These are phyloP conservation scores for Penicillium sp. DNA, from an alignment of 2,329 filamentous ascomycete genomes.

Conservation along the genomic window DNA sequence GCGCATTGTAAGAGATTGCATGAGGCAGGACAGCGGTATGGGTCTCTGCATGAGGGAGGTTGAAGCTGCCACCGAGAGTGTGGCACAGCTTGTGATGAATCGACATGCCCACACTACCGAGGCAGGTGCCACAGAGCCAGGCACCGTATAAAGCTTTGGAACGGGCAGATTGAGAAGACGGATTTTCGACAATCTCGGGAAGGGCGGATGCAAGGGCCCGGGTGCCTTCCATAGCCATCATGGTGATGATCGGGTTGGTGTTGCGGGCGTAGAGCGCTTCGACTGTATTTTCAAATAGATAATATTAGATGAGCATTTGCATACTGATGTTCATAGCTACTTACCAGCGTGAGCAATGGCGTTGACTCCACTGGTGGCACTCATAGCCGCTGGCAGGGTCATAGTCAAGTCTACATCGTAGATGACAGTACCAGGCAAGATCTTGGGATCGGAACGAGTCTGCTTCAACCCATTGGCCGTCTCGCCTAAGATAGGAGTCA, in stretches of 20 bases:
- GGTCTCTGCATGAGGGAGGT: constrained; percentile 65
- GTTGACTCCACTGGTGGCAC: constrained; percentile 62
- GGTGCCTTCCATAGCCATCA: constrained; percentile 60
- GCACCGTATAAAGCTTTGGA: constrained; percentile 61
- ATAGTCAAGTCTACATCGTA: constrained; percentile 66
- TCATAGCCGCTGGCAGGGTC: constrained; percentile 55
- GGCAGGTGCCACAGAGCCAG: constrained; percentile 63
- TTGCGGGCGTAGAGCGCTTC: constrained; percentile 65
- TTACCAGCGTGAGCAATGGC: constrained; percentile 63
- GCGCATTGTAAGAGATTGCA: constrained; percentile 63
- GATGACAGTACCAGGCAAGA: constrained; percentile 61
- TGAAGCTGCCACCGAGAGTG: constrained; percentile 62
- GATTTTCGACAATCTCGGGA: constrained; percentile 52
- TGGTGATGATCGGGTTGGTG: constrained; percentile 59
- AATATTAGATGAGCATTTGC: neutral
- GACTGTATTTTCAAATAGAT: constrained; percentile 36
- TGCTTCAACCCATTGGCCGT: constrained; percentile 59
- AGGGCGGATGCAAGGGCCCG: constrained; percentile 55
- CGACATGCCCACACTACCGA: constrained; percentile 62
- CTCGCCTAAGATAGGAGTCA: constrained; percentile 66
- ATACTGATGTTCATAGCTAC: constrained; percentile 4
- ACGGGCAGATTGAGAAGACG: constrained; percentile 48
- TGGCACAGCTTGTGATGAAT: constrained; percentile 70
- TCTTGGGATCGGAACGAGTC: constrained; percentile 58
- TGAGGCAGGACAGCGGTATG: constrained; percentile 65